A percentile compares a stretch with the other conserved stretches of the same genome.
Conservation (phyloP, 371 early-diverging fungal genomes). For the Phascolomyces articulosus region DNA sequence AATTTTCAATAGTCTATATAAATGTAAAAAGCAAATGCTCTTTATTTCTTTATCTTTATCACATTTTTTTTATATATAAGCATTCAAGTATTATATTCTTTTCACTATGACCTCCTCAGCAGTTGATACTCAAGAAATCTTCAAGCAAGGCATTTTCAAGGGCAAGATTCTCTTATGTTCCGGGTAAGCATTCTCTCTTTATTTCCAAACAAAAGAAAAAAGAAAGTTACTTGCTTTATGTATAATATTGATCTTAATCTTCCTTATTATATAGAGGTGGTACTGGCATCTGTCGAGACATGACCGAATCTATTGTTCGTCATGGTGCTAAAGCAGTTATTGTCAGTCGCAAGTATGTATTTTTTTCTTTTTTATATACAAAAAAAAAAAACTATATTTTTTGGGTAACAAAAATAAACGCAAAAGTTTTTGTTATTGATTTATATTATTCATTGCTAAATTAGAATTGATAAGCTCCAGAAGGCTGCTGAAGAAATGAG, state of each 20-base stretch:
- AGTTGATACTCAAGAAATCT: constrained; percentile 35
- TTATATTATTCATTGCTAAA: neutral
- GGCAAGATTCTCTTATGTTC: constrained; percentile 47
- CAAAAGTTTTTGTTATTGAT: too few species aligned
- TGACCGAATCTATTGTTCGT: constrained; percentile 75
- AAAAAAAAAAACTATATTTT: neutral
- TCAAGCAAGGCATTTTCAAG: constrained; percentile 41
- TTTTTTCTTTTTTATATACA: too few species aligned
- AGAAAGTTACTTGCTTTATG: too few species aligned
- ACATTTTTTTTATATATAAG: too few species aligned
- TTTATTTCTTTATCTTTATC: too few species aligned
- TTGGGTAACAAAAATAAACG: neutral
- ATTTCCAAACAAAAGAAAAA: too few species aligned
- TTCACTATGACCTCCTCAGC: constrained; percentile 17
- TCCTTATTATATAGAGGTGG: too few species aligned
- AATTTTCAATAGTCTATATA: too few species aligned
- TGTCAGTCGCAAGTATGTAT: constrained; percentile 56
- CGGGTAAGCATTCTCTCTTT: too few species aligned
- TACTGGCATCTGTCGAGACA: constrained; percentile 78
- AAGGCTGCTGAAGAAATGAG: constrained; percentile 72
- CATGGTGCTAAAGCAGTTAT: constrained; percentile 77
- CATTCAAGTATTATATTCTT: too few species aligned
- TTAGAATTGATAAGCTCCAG: constrained; percentile 59
- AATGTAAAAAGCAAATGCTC: too few species aligned
- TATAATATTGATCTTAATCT: too few species aligned